Evolutionary conservation across 1,139 yeast species (phyloP).

Genomic region (Lodderomyces parapsilosis): DNA sequence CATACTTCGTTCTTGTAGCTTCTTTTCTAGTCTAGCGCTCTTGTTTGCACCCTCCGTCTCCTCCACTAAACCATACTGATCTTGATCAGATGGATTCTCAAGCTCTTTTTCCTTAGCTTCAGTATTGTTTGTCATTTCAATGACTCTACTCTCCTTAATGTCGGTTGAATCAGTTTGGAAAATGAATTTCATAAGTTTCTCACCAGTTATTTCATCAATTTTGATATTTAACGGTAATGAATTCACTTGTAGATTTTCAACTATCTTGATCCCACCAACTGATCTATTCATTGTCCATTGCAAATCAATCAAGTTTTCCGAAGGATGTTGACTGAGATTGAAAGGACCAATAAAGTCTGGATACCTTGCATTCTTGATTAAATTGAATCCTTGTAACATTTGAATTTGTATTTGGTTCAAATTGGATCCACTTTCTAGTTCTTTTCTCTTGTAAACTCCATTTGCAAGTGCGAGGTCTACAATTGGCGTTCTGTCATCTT

Average conservation of each 20-base stretch:
- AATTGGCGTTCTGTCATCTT: conserved; percentile 43
- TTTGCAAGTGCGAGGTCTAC: conserved; percentile 40
- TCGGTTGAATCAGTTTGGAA: conserved; percentile 44
- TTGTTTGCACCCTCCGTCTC: conserved; percentile 16
- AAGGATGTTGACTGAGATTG: conserved; percentile 7
- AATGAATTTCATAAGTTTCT: conserved; percentile 52
- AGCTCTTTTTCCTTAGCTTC: conserved; percentile 12
- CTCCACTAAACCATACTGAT: conserved; percentile 16
- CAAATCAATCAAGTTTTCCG: conserved; percentile 38
- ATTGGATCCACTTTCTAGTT: conserved; percentile 45
- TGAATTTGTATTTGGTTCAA: conserved; percentile 40
- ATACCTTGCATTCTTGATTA: conserved; percentile 31
- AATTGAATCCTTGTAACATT: conserved; percentile 45
- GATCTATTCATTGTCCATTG: conserved; percentile 66
- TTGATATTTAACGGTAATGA: conserved; percentile 57
- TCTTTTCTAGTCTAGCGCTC: conserved; percentile 10
- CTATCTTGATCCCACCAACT: conserved; percentile 66
- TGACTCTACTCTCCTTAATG: conserved; percentile 29
- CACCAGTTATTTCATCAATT: conserved; percentile 62
- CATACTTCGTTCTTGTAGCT: conserved; percentile 6
- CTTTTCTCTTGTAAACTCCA: conserved; percentile 47
- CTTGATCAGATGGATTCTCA: conserved; percentile 10
- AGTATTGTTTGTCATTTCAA: conserved; percentile 15
- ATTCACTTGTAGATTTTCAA: conserved; percentile 52
- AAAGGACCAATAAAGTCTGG: conserved; percentile 40